These are phyloP conservation scores for Globisporangium barbulae DNA, from an alignment of 352 stramenopile species.

Conservation along the genomic window DNA sequence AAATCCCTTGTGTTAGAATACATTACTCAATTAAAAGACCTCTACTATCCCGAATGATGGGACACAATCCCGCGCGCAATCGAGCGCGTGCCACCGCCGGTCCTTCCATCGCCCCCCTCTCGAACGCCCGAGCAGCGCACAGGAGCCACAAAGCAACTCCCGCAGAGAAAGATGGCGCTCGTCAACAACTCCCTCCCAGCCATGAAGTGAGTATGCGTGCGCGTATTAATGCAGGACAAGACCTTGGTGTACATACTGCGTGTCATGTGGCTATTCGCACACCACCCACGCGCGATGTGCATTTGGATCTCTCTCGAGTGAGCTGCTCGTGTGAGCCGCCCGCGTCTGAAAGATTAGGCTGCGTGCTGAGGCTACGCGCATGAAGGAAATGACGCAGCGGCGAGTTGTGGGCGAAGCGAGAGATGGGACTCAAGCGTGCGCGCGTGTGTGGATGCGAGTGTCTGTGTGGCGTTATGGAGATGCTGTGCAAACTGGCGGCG, in stretches of 20 bases:
- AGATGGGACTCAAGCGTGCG: not conserved
- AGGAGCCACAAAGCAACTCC: slow-evolving; percentile 11
- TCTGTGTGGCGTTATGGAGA: not conserved
- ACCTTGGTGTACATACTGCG: not conserved
- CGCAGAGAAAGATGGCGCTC: slow-evolving; percentile 43
- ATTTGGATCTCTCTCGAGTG: too few relatives aligned
- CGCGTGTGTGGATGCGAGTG: not conserved
- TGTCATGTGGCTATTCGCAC: not conserved
- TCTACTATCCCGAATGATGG: not conserved
- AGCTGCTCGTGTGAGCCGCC: too few relatives aligned
- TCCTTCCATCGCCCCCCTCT: slow-evolving; percentile 8
- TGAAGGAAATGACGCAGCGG: too few relatives aligned
- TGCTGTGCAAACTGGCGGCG: not conserved
- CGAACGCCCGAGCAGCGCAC: slow-evolving; percentile 13
- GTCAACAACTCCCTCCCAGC: slow-evolving; percentile 43
- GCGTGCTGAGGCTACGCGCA: too few relatives aligned
- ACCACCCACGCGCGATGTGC: too few relatives aligned
- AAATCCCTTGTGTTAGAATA: not conserved
- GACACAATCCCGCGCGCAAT: not conserved
- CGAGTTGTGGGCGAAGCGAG: too few relatives aligned
- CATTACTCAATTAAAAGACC: not conserved
- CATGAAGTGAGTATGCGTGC: slow-evolving; percentile 41
- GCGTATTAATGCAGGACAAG: not conserved
- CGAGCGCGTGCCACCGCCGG: slow-evolving; percentile 4
- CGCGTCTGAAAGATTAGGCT: too few relatives aligned